Percentiles rank a stretch among this genome's conserved stretches.
Evolutionary conservation across 2,329 filamentous ascomycete species (phyloP).

Genomic region (Lachnum nothofagi): DNA sequence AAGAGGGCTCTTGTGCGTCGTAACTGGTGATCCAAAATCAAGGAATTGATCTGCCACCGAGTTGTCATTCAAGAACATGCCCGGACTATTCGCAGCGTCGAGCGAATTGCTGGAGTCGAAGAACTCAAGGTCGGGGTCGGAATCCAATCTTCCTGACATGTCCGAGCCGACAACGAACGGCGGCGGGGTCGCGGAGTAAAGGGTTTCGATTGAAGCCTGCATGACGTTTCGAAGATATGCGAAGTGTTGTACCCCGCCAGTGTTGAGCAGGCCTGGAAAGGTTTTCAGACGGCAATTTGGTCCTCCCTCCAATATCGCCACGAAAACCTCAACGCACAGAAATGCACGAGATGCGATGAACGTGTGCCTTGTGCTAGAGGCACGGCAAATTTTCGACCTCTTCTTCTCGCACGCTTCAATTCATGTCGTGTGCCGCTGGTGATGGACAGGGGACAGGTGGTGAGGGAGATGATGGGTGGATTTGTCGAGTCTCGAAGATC

Average conservation of each 20-base stretch:
- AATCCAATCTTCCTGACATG: constrained; percentile 32
- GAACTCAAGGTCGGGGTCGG: constrained; percentile 36
- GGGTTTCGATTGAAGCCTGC: constrained; percentile 25
- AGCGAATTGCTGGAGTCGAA: constrained; percentile 32
- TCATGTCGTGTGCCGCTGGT: too few relatives aligned
- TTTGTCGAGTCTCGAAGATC: too few relatives aligned
- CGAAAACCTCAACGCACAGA: neutral
- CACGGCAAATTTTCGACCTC: too few relatives aligned
- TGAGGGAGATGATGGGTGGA: neutral
- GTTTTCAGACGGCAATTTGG: neutral
- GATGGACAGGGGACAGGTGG: neutral
- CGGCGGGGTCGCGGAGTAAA: constrained; percentile 31
- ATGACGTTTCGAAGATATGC: constrained; percentile 19
- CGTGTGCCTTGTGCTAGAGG: too few relatives aligned
- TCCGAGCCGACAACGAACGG: constrained; percentile 34
- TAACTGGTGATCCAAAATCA: constrained; percentile 26
- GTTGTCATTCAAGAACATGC: constrained; percentile 31
- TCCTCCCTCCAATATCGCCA: neutral
- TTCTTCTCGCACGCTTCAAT: too few relatives aligned
- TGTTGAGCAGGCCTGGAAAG: too few relatives aligned
- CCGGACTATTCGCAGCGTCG: constrained; percentile 29
- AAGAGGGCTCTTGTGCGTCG: constrained; percentile 25
- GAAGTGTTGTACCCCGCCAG: neutral
- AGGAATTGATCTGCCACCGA: constrained; percentile 26
- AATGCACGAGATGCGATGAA: too few relatives aligned